phyloP scores from a whole-genome alignment of 441 rosid genomes.

The Bocquillonia castaneifolia region DNA sequence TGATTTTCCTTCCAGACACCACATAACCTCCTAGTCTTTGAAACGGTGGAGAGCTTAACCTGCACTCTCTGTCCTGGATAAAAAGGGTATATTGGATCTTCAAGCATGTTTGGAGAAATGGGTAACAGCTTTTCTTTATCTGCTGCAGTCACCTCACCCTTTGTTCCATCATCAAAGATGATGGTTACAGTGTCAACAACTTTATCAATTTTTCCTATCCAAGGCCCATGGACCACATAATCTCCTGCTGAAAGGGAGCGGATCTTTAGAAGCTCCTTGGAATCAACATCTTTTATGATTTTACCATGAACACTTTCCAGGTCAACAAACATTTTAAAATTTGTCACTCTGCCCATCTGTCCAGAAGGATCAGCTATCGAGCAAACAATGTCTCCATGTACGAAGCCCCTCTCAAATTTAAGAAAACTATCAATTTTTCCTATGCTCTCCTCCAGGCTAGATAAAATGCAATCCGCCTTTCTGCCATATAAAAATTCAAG shows the following conservation, averaged over 20 bases:
- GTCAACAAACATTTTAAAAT: constrained; percentile 51
- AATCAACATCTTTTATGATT: constrained; percentile 51
- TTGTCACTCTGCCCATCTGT: constrained; percentile 72
- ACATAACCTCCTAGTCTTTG: constrained; percentile 61
- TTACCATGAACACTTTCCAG: constrained; percentile 60
- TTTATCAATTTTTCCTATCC: constrained; percentile 75
- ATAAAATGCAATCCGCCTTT: constrained; percentile 58
- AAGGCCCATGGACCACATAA: constrained; percentile 65
- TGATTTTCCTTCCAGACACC: constrained; percentile 37
- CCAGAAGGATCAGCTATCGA: constrained; percentile 57
- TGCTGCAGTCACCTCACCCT: constrained; percentile 48
- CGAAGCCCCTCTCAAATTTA: constrained; percentile 68
- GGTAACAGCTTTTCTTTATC: constrained; percentile 65
- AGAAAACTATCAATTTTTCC: constrained; percentile 81
- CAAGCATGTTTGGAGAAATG: constrained; percentile 47
- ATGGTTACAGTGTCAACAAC: constrained; percentile 59
- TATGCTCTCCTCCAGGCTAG: constrained; percentile 74
- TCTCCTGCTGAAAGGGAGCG: constrained; percentile 64
- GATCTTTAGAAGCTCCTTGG: constrained; percentile 52
- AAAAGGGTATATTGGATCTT: constrained; percentile 60
- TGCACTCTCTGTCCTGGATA: constrained; percentile 88
- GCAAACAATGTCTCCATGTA: constrained; percentile 68
- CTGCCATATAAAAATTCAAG: constrained; percentile 53
- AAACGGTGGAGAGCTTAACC: constrained; percentile 40
- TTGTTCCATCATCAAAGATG: constrained; percentile 69